Evolutionary conservation across 345 rosid species (phyloP).

Genomic region (Mercurialis annua): DNA sequence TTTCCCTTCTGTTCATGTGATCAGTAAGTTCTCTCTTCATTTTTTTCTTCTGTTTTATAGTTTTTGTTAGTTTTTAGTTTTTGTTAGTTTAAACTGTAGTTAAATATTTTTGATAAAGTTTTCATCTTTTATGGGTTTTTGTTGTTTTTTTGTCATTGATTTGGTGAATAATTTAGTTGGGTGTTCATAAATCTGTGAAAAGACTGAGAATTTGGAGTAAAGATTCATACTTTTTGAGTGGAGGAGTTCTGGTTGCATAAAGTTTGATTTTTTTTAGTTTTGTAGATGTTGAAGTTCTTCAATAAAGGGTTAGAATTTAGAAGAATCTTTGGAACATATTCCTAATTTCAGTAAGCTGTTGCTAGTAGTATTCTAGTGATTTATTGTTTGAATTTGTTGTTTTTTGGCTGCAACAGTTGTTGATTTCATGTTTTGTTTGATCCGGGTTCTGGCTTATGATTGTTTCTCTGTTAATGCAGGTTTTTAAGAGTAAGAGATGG

Average conservation of each 20-base stretch:
- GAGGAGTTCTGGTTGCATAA: background rate
- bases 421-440: background rate
- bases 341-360: background rate
- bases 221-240: background rate
- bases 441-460: background rate
- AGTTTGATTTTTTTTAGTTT: background rate
- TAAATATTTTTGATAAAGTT: background rate
- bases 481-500: slow-evolving; percentile 41
- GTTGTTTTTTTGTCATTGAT: background rate
- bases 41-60: background rate
- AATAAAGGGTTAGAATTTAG: background rate
- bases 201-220: background rate
- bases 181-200: background rate
- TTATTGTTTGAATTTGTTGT: background rate
- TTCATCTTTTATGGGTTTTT: background rate
- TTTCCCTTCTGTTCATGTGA: slow-evolving; percentile 37
- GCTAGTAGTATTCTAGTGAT: background rate
- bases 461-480: background rate
- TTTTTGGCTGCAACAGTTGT: background rate
- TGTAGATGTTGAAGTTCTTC: background rate
- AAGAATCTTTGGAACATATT: background rate
- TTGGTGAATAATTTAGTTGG: background rate
- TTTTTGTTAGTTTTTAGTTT: background rate
- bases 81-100: background rate
- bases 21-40: slow-evolving; percentile 38